A percentile compares a stretch with the other conserved stretches of the same genome.
These are phyloP conservation scores for Boletus tomentosulus DNA, from an alignment of 768 basidiomycete genomes.

Conservation along the genomic window DNA sequence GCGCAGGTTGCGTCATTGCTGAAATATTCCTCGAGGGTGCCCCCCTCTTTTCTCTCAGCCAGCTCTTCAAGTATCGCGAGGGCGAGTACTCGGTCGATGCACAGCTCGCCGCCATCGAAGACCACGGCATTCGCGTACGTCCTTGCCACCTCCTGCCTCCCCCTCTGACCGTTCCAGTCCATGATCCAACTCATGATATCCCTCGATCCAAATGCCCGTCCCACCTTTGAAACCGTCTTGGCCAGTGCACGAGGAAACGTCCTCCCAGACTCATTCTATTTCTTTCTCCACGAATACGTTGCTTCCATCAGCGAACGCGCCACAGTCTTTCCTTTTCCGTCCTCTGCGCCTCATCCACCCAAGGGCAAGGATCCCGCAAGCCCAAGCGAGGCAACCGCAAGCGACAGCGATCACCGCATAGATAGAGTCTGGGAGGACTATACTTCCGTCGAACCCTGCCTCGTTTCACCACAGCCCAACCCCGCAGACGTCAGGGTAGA, in stretches of 20 bases:
- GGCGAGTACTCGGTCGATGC: constrained; percentile 76
- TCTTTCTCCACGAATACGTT: constrained; percentile 89
- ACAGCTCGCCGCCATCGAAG: constrained; percentile 71
- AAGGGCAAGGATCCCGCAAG: constrained; percentile 17
- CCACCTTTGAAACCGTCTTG: constrained; percentile 77
- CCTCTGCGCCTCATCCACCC: constrained; percentile 11
- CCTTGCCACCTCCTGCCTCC: neutral
- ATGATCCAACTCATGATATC: constrained; percentile 90
- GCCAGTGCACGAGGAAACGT: constrained; percentile 71
- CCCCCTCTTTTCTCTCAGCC: constrained; percentile 88
- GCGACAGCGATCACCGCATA: constrained; percentile 80
- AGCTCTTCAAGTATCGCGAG: constrained; percentile 90
- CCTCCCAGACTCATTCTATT: constrained; percentile 92
- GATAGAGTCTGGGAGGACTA: constrained; percentile 87
- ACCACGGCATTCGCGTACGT: constrained; percentile 76
- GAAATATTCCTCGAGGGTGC: constrained; percentile 96
- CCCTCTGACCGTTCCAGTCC: constrained; percentile 41
- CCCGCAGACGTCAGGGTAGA: constrained; percentile 54
- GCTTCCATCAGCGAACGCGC: constrained; percentile 72
- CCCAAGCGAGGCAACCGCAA: constrained; percentile 48
- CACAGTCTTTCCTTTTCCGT: constrained; percentile 40
- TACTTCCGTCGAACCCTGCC: constrained; percentile 72
- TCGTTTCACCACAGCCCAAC: constrained; percentile 45
- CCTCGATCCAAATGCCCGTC: constrained; percentile 70
- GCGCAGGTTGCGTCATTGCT: constrained; percentile 89